Conservation (phyloP, 139 green algal genomes). For the Picochlorum sp. region DNA sequence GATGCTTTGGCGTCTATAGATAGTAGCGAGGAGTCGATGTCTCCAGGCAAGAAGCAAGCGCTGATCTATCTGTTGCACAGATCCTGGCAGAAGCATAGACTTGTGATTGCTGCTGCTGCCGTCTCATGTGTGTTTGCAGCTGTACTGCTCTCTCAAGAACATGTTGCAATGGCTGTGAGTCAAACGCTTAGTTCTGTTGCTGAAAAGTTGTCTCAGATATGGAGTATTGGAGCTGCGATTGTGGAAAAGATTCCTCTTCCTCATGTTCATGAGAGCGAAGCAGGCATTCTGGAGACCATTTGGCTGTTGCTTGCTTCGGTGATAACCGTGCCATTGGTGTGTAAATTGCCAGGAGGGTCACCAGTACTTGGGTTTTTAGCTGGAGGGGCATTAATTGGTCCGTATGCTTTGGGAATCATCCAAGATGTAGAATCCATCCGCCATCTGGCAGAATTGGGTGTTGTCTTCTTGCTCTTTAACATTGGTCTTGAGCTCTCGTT, state of each 20-base stretch:
- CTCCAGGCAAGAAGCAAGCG: too few species aligned
- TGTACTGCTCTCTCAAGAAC: conserved; percentile 5
- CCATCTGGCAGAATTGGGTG: conserved; percentile 90
- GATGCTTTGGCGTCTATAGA: background rate
- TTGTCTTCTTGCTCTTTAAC: conserved; percentile 97
- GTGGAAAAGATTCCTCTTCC: conserved; percentile 21
- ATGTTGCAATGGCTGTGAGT: background rate
- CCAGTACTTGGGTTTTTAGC: conserved; percentile 93
- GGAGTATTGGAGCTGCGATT: conserved; percentile 10
- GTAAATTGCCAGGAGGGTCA: conserved; percentile 81
- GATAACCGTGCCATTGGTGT: conserved; percentile 78
- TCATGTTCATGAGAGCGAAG: conserved; percentile 57
- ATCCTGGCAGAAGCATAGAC: too few species aligned
- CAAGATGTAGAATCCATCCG: conserved; percentile 69
- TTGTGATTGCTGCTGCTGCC: too few species aligned
- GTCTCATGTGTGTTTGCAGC: background rate
- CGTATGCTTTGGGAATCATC: conserved; percentile 86
- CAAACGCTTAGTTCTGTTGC: background rate
- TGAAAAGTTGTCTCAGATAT: conserved; percentile 7
- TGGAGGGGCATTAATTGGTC: conserved; percentile 85
- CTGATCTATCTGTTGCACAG: too few species aligned
- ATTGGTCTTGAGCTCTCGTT: conserved; percentile 94
- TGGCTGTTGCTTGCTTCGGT: conserved; percentile 77
- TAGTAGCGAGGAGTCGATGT: background rate
- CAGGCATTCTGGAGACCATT: conserved; percentile 77